Percentiles rank a stretch among this genome's conserved stretches.
Conservation (phyloP, 352 stramenopile genomes). For the Globisporangium rhizosaccharum region DNA sequence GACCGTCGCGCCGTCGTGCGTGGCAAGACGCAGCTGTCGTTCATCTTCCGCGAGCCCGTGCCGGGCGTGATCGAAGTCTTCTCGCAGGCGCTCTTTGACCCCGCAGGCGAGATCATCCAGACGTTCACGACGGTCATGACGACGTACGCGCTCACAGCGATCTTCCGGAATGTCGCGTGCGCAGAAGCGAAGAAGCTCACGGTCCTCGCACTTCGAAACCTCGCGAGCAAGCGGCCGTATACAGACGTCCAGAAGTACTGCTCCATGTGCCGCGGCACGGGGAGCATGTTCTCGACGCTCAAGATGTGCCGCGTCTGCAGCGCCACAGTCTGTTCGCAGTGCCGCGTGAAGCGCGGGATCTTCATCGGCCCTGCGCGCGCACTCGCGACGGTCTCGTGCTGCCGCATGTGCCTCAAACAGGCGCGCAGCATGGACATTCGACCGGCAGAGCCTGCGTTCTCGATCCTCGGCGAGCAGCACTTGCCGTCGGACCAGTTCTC, state of each 20-base stretch:
- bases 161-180: constrained; percentile 35
- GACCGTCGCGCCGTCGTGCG: constrained; percentile 22
- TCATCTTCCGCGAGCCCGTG: constrained; percentile 29
- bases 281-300: constrained; percentile 8
- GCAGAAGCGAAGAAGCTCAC: constrained; percentile 57
- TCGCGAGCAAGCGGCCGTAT: neutral
- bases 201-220: constrained; percentile 20
- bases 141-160: constrained; percentile 17
- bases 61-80: constrained; percentile 39
- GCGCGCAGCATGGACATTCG: constrained; percentile 19
- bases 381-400: constrained; percentile 22
- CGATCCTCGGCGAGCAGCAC: constrained; percentile 2
- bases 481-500: neutral
- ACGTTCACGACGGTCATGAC: constrained; percentile 23
- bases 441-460: constrained; percentile 14
- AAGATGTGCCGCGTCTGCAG: constrained; percentile 25
- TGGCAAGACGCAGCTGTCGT: constrained; percentile 22
- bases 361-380: constrained; percentile 20
- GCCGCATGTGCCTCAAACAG: constrained; percentile 26
- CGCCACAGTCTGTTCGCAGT: constrained; percentile 14
- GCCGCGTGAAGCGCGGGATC: constrained; percentile 24
- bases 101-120: constrained; percentile 26
- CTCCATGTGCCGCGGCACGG: constrained; percentile 15
- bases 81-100: constrained; percentile 40
- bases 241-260: constrained; percentile 5